A percentile compares a stretch with the other conserved stretches of the same genome.
phyloP scores from a whole-genome alignment of 192 early-diverging fungal species.

The Backusella circina region DNA sequence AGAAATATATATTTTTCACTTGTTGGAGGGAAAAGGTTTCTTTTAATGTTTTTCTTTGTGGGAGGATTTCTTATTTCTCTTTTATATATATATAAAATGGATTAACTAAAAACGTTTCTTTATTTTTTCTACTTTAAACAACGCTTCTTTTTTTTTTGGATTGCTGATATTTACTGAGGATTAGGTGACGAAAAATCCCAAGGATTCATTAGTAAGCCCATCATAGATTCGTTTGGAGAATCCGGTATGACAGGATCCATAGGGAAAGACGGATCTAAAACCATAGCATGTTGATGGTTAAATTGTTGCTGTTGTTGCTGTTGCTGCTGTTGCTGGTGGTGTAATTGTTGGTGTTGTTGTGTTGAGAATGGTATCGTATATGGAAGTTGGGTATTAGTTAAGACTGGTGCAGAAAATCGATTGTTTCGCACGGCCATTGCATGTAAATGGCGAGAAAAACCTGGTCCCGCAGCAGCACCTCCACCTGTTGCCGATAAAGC shows the following conservation, averaged over 20 bases:
- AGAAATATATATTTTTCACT: too few relatives aligned
- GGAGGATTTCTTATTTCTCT: not conserved
- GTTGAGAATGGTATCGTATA: constrained; percentile 5
- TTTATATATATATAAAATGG: not conserved
- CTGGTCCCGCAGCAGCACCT: not conserved
- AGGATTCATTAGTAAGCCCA: constrained; percentile 13
- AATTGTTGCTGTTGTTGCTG: not conserved
- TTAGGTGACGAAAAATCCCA: not conserved
- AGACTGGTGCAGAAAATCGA: not conserved
- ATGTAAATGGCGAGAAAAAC: not conserved
- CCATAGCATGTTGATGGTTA: not conserved
- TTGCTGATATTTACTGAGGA: not conserved
- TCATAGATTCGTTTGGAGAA: constrained; percentile 20
- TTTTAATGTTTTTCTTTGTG: not conserved
- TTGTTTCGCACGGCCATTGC: constrained; percentile 17
- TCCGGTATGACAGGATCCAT: constrained; percentile 6
- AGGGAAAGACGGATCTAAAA: constrained; percentile 14
- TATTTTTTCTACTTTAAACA: not conserved
- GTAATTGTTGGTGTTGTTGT: not conserved
- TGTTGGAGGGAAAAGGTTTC: not conserved
- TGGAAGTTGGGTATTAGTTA: constrained; percentile 3
- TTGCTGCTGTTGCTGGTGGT: not conserved
- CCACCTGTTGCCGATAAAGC: not conserved
- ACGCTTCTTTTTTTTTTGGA: not conserved
- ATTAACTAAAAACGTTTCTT: not conserved